Evolutionary conservation across 352 stramenopile genomes (phyloP).

Genomic region (Paralagenidium karlingii): DNA sequence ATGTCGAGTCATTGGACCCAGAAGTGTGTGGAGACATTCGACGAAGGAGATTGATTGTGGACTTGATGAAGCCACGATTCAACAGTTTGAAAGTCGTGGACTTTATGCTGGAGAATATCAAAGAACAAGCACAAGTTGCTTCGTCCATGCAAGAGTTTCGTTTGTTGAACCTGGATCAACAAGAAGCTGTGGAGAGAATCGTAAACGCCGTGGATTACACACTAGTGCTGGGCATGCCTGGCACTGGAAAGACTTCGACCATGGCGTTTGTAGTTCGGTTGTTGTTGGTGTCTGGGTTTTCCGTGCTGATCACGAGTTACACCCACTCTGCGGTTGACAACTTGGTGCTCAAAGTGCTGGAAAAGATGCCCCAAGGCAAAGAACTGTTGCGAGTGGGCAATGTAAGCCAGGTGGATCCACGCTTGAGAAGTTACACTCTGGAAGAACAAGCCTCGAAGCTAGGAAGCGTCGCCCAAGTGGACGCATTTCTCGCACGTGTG

Average conservation of each 20-base stretch:
- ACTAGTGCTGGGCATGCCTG: conserved; percentile 91
- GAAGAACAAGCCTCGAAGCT: conserved; percentile 14
- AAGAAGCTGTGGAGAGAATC: conserved; percentile 51
- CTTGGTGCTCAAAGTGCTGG: conserved; percentile 89
- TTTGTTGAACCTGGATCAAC: conserved; percentile 68
- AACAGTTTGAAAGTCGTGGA: conserved; percentile 25
- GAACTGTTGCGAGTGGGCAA: conserved; percentile 68
- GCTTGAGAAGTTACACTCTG: conserved; percentile 41
- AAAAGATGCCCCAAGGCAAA: neutral
- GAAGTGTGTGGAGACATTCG: conserved; percentile 32
- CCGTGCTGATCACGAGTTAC: conserved; percentile 95
- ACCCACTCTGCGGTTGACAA: conserved; percentile 98
- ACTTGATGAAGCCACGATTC: conserved; percentile 47
- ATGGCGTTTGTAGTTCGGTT: conserved; percentile 91
- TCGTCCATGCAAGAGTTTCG: conserved; percentile 26
- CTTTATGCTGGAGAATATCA: conserved; percentile 14
- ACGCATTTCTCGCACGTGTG: conserved; percentile 27
- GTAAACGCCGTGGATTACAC: conserved; percentile 90
- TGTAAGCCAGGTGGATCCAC: conserved; percentile 48
- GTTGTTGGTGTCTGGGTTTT: conserved; percentile 84
- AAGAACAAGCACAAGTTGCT: neutral
- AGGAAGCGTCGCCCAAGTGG: conserved; percentile 18
- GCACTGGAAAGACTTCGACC: conserved; percentile 94
- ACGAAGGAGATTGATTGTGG: conserved; percentile 48
- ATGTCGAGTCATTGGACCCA: no score